phyloP scores from a whole-genome alignment of 306 rosid species.

The Gillenia trifoliata region DNA sequence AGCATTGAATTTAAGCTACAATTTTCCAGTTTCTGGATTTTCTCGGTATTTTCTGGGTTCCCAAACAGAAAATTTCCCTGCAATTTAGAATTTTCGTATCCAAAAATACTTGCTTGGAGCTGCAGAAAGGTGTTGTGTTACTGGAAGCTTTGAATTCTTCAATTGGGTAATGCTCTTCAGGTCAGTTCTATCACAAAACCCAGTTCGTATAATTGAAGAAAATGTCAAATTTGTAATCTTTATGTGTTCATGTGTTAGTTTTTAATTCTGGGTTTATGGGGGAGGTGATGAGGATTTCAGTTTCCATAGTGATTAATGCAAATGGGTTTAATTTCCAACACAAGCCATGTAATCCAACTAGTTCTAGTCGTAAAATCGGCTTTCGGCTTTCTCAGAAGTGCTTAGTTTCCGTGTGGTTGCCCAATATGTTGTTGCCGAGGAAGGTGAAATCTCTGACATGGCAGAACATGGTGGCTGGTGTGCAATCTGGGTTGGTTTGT shows the following conservation, averaged over 20 bases:
- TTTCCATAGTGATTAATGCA: slow-evolving; percentile 16
- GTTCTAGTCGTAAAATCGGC: slow-evolving; percentile 18
- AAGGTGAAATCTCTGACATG: slow-evolving; percentile 22
- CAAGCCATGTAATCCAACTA: slow-evolving; percentile 23
- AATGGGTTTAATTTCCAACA: slow-evolving; percentile 33
- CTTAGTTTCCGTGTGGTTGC: slow-evolving; percentile 30
- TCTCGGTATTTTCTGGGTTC: background rate
- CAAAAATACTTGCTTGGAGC: background rate
- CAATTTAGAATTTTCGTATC: background rate
- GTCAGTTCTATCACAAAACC: background rate
- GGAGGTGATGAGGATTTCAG: slow-evolving; percentile 13
- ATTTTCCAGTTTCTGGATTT: background rate
- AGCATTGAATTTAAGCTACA: background rate
- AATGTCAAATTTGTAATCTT: background rate
- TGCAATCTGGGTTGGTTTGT: slow-evolving; percentile 27
- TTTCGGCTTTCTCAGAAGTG: slow-evolving; percentile 8
- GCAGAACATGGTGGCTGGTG: slow-evolving; percentile 22
- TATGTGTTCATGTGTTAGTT: background rate
- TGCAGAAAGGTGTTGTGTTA: background rate
- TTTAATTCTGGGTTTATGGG: slow-evolving; percentile 16
- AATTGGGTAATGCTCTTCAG: background rate
- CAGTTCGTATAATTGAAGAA: background rate
- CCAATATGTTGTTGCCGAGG: slow-evolving; percentile 24
- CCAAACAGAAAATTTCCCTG: background rate
- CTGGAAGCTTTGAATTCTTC: background rate